Evolutionary conservation across 2,329 filamentous ascomycete genomes (phyloP).

Genomic region (Scedosporium dehoogii): DNA sequence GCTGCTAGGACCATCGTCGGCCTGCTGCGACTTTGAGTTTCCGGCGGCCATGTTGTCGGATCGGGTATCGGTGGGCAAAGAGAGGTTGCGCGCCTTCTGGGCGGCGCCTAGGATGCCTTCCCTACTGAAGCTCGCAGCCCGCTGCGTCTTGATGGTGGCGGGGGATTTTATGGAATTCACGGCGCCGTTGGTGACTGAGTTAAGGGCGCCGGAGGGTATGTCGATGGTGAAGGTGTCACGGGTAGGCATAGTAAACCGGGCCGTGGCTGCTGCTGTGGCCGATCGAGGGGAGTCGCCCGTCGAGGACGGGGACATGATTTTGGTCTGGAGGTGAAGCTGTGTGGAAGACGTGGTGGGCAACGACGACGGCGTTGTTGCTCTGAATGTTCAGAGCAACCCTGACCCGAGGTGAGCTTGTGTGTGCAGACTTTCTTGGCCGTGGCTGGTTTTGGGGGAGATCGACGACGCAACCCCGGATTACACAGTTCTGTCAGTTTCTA

Average conservation of each 20-base stretch:
- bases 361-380: slow-evolving; percentile 3
- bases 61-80: slow-evolving; percentile 41
- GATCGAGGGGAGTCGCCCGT: slow-evolving; percentile 43
- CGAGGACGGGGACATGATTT: slow-evolving; percentile 40
- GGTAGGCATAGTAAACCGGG: slow-evolving; percentile 33
- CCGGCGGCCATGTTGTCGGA: slow-evolving; percentile 32
- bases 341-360: slow-evolving; percentile 7
- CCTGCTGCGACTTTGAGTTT: slow-evolving; percentile 29
- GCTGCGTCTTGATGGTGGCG: slow-evolving; percentile 34
- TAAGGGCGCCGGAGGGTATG: slow-evolving; percentile 33
- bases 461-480: neutral
- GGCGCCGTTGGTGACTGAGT: slow-evolving; percentile 28
- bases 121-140: slow-evolving; percentile 40
- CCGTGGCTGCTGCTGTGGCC: slow-evolving; percentile 24
- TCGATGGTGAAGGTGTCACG: slow-evolving; percentile 40
- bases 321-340: slow-evolving; percentile 6
- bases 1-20: slow-evolving; percentile 37
- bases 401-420: neutral
- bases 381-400: slow-evolving; percentile 5
- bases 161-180: slow-evolving; percentile 39
- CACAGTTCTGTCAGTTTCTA: neutral
- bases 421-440: slow-evolving; percentile 6
- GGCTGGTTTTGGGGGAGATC: neutral
- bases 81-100: slow-evolving; percentile 44
- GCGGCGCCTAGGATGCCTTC: slow-evolving; percentile 44